Evolutionary conservation across 305 asterid species (phyloP).

Genomic region (Fraxinus sp.): DNA sequence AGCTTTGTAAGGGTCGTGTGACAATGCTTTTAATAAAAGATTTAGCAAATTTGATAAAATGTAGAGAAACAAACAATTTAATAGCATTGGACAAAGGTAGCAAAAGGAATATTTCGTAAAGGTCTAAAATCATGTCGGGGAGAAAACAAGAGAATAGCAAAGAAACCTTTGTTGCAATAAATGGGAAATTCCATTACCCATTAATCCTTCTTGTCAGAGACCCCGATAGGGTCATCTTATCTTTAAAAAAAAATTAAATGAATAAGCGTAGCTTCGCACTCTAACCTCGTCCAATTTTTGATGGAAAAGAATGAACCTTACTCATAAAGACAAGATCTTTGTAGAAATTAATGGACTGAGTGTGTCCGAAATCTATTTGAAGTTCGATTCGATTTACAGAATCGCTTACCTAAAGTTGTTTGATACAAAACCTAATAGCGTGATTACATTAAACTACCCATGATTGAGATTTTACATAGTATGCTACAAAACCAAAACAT

Average conservation of each 20-base stretch:
- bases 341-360: background rate
- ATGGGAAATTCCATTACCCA: background rate
- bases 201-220: no score
- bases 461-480: slow-evolving; percentile 35
- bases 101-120: slow-evolving; percentile 5
- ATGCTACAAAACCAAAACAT: slow-evolving; percentile 16
- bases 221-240: background rate
- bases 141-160: slow-evolving; percentile 23
- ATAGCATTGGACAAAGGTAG: background rate
- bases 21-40: no score
- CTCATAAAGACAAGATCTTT: background rate
- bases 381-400: no score
- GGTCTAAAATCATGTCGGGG: slow-evolving; percentile 23
- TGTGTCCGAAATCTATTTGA: background rate
- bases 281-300: no score
- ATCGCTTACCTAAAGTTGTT: no score
- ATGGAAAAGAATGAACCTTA: no score
- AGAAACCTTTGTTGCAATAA: slow-evolving; percentile 9
- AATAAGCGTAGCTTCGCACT: background rate
- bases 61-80: background rate
- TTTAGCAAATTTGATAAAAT: no score
- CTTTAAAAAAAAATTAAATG: background rate
- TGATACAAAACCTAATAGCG: no score
- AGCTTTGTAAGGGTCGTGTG: no score
- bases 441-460: slow-evolving; percentile 16